phyloP scores from a whole-genome alignment of 139 green algal species.

The Mesotaenium endlicherianum region DNA sequence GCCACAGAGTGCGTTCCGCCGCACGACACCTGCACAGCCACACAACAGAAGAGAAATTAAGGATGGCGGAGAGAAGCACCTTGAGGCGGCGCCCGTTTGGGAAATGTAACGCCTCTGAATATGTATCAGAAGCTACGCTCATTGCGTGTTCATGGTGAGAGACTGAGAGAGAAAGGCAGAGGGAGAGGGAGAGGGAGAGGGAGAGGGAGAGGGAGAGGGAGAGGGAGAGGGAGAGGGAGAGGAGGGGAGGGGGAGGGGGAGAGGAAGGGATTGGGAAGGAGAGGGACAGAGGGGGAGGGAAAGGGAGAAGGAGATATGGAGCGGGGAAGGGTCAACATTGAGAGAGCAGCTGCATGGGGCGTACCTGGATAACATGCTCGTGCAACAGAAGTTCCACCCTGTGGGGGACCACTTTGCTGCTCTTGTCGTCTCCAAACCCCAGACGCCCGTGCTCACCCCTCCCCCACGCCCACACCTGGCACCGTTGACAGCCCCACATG shows the following conservation, averaged over 20 bases:
- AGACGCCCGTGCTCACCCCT: constrained; percentile 45
- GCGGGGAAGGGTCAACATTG: too few species aligned
- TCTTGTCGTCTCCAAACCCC: constrained; percentile 48
- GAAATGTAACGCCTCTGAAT: too few species aligned
- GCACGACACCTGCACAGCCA: constrained; percentile 32
- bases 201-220: background rate
- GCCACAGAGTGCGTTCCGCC: constrained; percentile 34
- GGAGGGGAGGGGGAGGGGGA: constrained; percentile 19
- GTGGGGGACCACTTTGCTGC: constrained; percentile 32
- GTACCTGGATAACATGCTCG: constrained; percentile 18
- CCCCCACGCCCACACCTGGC: constrained; percentile 45
- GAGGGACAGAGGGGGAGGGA: background rate
- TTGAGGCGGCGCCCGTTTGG: too few species aligned
- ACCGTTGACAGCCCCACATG: too few species aligned
- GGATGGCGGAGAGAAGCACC: background rate
- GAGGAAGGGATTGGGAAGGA: constrained; percentile 6
- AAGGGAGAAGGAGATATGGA: too few species aligned
- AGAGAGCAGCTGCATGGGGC: too few species aligned
- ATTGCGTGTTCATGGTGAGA: too few species aligned
- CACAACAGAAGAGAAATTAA: constrained; percentile 23
- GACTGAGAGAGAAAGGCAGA: too few species aligned
- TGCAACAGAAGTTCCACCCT: constrained; percentile 26
- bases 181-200: too few species aligned
- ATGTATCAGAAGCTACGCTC: too few species aligned
- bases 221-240: background rate